Conservation (phyloP, 1,284 basidiomycete genomes). For the Fistulinella cinereoalba region DNA sequence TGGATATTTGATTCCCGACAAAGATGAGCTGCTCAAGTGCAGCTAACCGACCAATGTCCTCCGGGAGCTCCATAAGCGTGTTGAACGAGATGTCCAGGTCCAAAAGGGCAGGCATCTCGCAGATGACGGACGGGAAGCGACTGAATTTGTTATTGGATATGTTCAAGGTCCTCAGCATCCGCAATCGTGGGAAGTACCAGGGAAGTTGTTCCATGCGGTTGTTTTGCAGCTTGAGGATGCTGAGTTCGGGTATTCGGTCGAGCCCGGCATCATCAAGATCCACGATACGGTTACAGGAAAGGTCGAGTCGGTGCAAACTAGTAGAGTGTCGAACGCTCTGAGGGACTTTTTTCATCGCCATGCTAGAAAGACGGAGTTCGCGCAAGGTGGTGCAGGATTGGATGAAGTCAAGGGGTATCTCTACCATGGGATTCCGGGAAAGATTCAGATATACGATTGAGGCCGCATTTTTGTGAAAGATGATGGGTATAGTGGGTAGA, state of each 20-base stretch:
- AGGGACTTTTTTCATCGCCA: conserved; percentile 94
- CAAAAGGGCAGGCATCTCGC: conserved; percentile 68
- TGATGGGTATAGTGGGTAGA: conserved; percentile 88
- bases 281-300: conserved; percentile 91
- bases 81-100: conserved; percentile 98
- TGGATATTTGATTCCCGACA: conserved; percentile 83
- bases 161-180: conserved; percentile 77
- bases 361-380: conserved; percentile 87
- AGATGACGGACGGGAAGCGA: conserved; percentile 76
- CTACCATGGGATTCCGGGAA: conserved; percentile 93
- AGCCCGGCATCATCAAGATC: conserved; percentile 88
- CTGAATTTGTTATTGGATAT: conserved; percentile 97
- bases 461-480: conserved; percentile 85
- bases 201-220: conserved; percentile 91
- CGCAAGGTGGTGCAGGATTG: conserved; percentile 84
- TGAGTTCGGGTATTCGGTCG: conserved; percentile 73
- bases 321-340: conserved; percentile 76
- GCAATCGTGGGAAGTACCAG: conserved; percentile 78
- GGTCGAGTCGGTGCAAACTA: conserved; percentile 81
- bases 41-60: conserved; percentile 71
- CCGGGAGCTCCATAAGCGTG: conserved; percentile 78
- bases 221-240: conserved; percentile 82
- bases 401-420: conserved; percentile 95
- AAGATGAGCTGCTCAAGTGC: conserved; percentile 78
- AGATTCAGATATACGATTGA: conserved; percentile 87